Evolutionary conservation across 1,284 basidiomycete species (phyloP).

Genomic region (Anthracocystis walkeri): DNA sequence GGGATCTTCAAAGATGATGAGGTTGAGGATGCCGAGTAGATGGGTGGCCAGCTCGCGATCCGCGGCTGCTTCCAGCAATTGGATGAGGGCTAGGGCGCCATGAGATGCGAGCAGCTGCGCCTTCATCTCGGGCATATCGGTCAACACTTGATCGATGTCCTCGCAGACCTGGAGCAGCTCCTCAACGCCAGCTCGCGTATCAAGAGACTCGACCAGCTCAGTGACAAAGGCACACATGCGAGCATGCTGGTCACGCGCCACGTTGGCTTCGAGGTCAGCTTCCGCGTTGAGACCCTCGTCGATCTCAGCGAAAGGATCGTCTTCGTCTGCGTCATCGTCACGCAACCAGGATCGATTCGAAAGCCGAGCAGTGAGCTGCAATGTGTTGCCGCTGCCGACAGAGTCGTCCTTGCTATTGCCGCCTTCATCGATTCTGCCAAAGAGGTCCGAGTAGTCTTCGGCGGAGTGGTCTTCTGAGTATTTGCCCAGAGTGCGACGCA

Average conservation of each 20-base stretch:
- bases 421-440: constrained; percentile 37
- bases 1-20: constrained; percentile 85
- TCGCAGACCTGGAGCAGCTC: constrained; percentile 85
- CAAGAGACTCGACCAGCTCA: constrained; percentile 85
- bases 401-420: constrained; percentile 33
- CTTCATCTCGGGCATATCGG: constrained; percentile 88
- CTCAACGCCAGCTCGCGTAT: constrained; percentile 81
- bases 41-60: constrained; percentile 86
- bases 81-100: constrained; percentile 92
- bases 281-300: constrained; percentile 59
- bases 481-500: constrained; percentile 53
- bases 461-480: constrained; percentile 53
- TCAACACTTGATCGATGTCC: constrained; percentile 84
- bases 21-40: constrained; percentile 87
- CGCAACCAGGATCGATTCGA: constrained; percentile 60
- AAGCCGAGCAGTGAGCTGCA: constrained; percentile 58
- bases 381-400: constrained; percentile 34
- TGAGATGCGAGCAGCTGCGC: constrained; percentile 88
- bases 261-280: constrained; percentile 63
- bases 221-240: constrained; percentile 83
- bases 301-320: constrained; percentile 62
- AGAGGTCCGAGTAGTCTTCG: constrained; percentile 62
- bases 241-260: constrained; percentile 72
- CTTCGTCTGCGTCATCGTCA: constrained; percentile 58
- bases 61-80: constrained; percentile 84